phyloP scores from a whole-genome alignment of 106 monocot species.

The Iris macrosiphon region DNA sequence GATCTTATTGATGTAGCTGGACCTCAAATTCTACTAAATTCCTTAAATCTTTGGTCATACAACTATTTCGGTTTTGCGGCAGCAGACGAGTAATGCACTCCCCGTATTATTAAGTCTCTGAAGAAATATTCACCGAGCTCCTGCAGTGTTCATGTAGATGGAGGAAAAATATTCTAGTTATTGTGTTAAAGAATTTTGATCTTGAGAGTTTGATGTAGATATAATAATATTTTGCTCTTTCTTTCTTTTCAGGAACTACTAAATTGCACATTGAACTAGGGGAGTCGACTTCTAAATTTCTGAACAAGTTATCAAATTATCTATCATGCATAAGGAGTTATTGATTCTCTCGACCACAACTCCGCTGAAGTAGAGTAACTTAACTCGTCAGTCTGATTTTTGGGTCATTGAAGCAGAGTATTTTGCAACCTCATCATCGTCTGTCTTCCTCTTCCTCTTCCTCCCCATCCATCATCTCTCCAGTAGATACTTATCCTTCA shows the following conservation, averaged over 20 bases:
- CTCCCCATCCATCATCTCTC: conserved; percentile 35
- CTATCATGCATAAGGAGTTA: conserved; percentile 60
- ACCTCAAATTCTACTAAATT: conserved; percentile 65
- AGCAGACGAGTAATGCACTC: conserved; percentile 93
- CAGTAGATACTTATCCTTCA: conserved; percentile 49
- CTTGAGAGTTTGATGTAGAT: neutral
- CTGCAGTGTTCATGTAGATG: conserved; percentile 85
- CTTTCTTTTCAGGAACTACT: conserved; percentile 58
- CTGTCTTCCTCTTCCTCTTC: conserved; percentile 65
- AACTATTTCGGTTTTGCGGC: conserved; percentile 98
- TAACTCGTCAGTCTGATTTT: too few species aligned
- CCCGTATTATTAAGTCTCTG: conserved; percentile 74
- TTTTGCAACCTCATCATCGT: conserved; percentile 35
- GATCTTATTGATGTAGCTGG: conserved; percentile 41
- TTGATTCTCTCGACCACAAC: conserved; percentile 95
- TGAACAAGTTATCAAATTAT: neutral
- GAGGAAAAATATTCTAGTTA: conserved; percentile 32
- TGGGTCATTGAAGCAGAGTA: too few species aligned
- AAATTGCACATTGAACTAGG: conserved; percentile 81
- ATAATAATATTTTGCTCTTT: conserved; percentile 3
- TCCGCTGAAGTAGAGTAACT: too few species aligned
- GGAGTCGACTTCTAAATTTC: conserved; percentile 25
- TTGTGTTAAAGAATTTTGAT: neutral
- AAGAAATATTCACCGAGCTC: conserved; percentile 88
- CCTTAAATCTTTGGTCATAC: conserved; percentile 89